phyloP scores from a whole-genome alignment of 2,329 filamentous ascomycete species.

The Colletotrichum theobromicola region DNA sequence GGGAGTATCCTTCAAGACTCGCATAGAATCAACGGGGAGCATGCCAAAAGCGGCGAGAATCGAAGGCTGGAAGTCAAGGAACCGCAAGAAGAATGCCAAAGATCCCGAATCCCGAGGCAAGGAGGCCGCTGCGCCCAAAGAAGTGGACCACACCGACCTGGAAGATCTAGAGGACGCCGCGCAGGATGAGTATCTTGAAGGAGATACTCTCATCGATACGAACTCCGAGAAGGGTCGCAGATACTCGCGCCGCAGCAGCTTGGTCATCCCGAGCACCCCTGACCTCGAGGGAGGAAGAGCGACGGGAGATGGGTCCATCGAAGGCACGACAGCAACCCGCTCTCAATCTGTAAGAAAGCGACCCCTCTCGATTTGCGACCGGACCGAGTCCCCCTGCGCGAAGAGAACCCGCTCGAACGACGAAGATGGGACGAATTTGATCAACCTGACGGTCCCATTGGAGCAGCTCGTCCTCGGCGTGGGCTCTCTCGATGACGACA shows the following conservation, averaged over 20 bases:
- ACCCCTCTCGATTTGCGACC: background rate
- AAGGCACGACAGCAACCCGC: background rate
- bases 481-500: background rate
- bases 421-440: background rate
- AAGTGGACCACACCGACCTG: background rate
- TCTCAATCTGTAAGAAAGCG: background rate
- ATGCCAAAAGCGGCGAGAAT: background rate
- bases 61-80: background rate
- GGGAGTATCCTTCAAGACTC: background rate
- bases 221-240: background rate
- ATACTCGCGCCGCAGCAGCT: background rate
- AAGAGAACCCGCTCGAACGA: background rate
- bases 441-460: background rate
- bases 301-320: background rate
- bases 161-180: background rate
- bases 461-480: background rate
- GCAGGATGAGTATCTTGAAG: background rate
- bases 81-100: background rate
- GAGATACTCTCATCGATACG: background rate
- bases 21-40: background rate
- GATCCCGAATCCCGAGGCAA: background rate
- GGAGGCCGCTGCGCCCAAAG: background rate
- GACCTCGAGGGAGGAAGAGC: background rate
- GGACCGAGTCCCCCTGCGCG: background rate
- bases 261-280: background rate